Percentiles rank a stretch among this genome's conserved stretches.
phyloP scores from a whole-genome alignment of 2,329 filamentous ascomycete genomes.

The Aspergillus fischeri region DNA sequence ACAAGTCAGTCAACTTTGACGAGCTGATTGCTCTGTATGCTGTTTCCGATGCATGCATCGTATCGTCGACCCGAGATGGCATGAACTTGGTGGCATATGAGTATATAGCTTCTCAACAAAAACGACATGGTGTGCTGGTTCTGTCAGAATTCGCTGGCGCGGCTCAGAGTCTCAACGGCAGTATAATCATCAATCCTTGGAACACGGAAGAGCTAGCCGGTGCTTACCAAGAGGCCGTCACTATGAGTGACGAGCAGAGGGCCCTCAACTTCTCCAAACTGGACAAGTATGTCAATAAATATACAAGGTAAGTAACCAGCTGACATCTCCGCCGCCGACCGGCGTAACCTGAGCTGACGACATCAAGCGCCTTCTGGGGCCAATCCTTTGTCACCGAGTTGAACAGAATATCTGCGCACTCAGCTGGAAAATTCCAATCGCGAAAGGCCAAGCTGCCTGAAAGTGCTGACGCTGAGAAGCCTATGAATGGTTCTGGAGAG shows the following conservation, averaged over 20 bases:
- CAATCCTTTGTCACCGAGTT: constrained; percentile 87
- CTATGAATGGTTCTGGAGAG: constrained; percentile 14
- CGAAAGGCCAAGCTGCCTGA: constrained; percentile 22
- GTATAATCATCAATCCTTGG: constrained; percentile 91
- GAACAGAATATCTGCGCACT: constrained; percentile 50
- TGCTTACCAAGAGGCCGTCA: constrained; percentile 88
- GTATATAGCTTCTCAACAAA: constrained; percentile 86
- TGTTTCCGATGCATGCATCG: constrained; percentile 81
- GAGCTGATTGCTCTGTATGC: constrained; percentile 89
- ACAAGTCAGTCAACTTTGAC: constrained; percentile 88
- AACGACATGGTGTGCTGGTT: constrained; percentile 85
- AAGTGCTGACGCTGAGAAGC: constrained; percentile 10
- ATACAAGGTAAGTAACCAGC: constrained; percentile 60
- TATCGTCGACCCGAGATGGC: constrained; percentile 85
- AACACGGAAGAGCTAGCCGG: constrained; percentile 93
- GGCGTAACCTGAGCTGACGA: constrained; percentile 16
- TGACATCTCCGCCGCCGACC: background rate
- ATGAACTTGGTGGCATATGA: constrained; percentile 98
- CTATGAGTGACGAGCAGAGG: constrained; percentile 82
- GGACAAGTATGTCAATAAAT: constrained; percentile 90
- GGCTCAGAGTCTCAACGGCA: constrained; percentile 85
- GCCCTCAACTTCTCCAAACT: constrained; percentile 81
- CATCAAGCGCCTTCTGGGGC: constrained; percentile 80
- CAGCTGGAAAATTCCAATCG: constrained; percentile 34
- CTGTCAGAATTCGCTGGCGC: constrained; percentile 92